Conservation (phyloP, 2,329 filamentous ascomycete genomes). For the Aspergillus sp. region DNA sequence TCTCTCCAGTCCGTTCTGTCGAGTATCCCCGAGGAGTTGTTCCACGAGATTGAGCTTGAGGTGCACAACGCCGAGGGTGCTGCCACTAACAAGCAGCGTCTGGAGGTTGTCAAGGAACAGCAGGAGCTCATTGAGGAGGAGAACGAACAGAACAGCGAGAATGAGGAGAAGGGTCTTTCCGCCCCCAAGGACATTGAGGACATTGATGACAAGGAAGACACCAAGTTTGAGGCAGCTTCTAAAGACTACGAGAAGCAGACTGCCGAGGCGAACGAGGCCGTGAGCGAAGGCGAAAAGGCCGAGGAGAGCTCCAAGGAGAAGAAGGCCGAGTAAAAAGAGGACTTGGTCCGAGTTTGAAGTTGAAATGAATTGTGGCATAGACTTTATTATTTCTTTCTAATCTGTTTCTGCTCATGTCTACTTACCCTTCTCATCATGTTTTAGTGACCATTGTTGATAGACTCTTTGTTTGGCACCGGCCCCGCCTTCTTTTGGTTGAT, state of each 20-base stretch:
- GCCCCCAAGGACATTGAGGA: conserved; percentile 82
- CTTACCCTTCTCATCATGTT: conserved; percentile 1
- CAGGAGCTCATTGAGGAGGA: conserved; percentile 97
- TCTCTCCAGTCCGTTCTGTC: conserved; percentile 88
- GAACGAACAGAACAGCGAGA: conserved; percentile 82
- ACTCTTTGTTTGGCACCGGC: too few relatives aligned
- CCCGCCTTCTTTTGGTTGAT: conserved; percentile 3
- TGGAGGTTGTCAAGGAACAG: conserved; percentile 97
- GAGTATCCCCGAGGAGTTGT: conserved; percentile 93
- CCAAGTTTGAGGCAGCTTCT: conserved; percentile 47
- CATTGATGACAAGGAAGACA: conserved; percentile 87
- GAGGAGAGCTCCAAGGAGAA: conserved; percentile 36
- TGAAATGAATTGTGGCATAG: conserved; percentile 8
- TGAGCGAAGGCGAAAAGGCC: conserved; percentile 33
- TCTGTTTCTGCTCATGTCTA: conserved; percentile 2
- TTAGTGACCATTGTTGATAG: conserved; percentile 16
- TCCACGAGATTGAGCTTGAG: conserved; percentile 99
- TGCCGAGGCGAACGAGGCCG: conserved; percentile 40
- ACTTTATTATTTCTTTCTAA: conserved; percentile 8
- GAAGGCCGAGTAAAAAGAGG: conserved; percentile 38
- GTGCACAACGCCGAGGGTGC: conserved; percentile 95
- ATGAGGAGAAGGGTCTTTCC: conserved; percentile 67
- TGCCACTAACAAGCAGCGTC: conserved; percentile 96
- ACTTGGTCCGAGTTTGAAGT: conserved; percentile 27
- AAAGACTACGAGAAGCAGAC: conserved; percentile 39